Evolutionary conservation across 179 eudicot genomes (phyloP).

Genomic region (Silene coronaria): DNA sequence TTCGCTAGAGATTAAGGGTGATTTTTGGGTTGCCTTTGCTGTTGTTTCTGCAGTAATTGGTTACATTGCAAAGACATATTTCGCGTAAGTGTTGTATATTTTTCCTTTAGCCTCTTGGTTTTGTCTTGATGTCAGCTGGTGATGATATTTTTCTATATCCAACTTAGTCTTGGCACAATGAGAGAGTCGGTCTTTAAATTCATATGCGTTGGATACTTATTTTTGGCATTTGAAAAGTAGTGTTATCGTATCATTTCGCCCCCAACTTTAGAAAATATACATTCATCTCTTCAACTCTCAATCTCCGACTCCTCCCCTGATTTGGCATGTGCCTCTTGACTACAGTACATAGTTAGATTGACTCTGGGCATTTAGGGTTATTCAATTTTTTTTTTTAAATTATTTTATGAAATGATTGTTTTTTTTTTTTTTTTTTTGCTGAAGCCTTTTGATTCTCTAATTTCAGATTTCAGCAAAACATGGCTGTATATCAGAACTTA

Average conservation of each 20-base stretch:
- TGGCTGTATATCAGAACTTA: conserved; percentile 45
- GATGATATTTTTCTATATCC: background rate
- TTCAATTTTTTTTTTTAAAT: background rate
- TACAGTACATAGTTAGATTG: background rate
- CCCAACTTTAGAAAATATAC: too few species aligned
- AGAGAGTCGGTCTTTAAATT: too few species aligned
- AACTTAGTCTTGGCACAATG: background rate
- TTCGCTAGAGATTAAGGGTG: conserved; percentile 66
- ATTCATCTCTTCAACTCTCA: too few species aligned
- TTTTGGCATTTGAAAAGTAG: too few species aligned
- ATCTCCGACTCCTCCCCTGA: too few species aligned
- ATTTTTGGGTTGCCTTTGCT: conserved; percentile 77
- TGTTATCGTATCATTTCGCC: too few species aligned
- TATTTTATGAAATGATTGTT: background rate
- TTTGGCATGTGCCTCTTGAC: background rate
- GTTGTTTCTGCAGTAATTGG: conserved; percentile 70
- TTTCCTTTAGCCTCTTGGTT: conserved; percentile 2
- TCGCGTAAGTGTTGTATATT: conserved; percentile 49
- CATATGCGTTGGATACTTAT: too few species aligned
- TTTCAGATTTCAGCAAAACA: conserved; percentile 39
- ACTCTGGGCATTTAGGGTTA: background rate
- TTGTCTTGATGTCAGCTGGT: background rate
- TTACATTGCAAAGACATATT: conserved; percentile 89
- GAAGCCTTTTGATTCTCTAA: background rate
- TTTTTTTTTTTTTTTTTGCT: background rate